These are phyloP conservation scores for Melaleuca alternifolia DNA, from an alignment of 345 rosid species.

Conservation along the genomic window DNA sequence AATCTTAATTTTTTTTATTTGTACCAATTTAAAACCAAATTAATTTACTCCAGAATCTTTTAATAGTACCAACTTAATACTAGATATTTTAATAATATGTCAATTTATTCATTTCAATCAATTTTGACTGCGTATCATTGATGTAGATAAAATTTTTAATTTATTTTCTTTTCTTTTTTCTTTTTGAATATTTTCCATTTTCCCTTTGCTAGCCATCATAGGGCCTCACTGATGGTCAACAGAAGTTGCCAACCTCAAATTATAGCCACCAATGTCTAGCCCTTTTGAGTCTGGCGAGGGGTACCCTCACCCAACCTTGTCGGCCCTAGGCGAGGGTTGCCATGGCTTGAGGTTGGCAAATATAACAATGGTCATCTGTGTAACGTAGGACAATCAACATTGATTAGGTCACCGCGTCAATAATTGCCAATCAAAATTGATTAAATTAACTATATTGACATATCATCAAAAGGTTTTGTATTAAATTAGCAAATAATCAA, in stretches of 20 bases:
- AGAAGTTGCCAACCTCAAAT: background rate
- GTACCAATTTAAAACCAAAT: too few relatives aligned
- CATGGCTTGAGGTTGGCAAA: background rate
- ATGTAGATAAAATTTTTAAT: too few relatives aligned
- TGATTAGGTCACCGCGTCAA: background rate
- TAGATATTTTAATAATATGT: too few relatives aligned
- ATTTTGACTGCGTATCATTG: too few relatives aligned
- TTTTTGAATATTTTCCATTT: rapidly evolving
- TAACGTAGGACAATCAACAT: too few relatives aligned
- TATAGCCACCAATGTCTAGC: background rate
- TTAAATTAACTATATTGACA: background rate
- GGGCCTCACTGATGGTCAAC: background rate
- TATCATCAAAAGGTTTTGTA: too few relatives aligned
- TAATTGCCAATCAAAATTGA: background rate
- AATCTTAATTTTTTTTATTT: too few relatives aligned
- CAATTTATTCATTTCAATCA: background rate
- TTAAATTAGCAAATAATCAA: background rate
- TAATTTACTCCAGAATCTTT: too few relatives aligned
- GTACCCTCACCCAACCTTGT: too few relatives aligned
- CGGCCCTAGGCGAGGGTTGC: background rate
- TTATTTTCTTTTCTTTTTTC: too few relatives aligned
- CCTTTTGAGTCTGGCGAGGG: too few relatives aligned
- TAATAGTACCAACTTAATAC: too few relatives aligned
- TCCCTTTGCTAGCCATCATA: background rate
- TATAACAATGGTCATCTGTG: background rate